A percentile compares a stretch with the other conserved stretches of the same genome.
These are phyloP conservation scores for Yarrowia osloensis DNA, from an alignment of 805 yeast genomes.

Conservation along the genomic window DNA sequence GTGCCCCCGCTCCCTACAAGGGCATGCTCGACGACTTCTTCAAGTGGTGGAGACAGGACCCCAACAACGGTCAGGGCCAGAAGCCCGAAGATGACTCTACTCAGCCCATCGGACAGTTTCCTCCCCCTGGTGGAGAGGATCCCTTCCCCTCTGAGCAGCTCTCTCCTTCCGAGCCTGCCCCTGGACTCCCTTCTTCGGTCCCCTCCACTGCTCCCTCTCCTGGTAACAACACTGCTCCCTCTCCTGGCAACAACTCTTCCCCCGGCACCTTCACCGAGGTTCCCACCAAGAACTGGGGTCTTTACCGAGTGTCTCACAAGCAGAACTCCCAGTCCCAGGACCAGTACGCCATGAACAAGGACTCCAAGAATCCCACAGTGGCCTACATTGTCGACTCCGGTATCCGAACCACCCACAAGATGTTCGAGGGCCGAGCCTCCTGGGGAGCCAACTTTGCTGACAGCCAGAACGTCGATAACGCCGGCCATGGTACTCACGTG, in stretches of 20 bases:
- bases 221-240: background rate
- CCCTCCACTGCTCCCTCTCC: background rate
- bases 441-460: conserved; percentile 55
- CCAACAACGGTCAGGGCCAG: background rate
- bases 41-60: background rate
- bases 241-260: background rate
- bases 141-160: background rate
- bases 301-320: conserved; percentile 1
- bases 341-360: conserved; percentile 3
- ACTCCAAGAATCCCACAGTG: conserved; percentile 35
- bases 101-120: background rate
- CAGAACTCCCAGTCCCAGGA: background rate
- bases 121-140: background rate
- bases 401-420: conserved; percentile 49
- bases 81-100: background rate
- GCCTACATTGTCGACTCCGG: conserved; percentile 64
- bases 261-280: background rate
- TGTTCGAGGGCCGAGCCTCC: conserved; percentile 57
- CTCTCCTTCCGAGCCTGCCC: background rate
- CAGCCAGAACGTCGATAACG: conserved; percentile 50
- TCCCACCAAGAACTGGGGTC: conserved; percentile 1
- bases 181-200: background rate
- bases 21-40: background rate
- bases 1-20: background rate
- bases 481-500: conserved; percentile 64